These are phyloP conservation scores for Podila clonocystis DNA, from an alignment of 192 early-diverging fungal genomes.

Conservation along the genomic window DNA sequence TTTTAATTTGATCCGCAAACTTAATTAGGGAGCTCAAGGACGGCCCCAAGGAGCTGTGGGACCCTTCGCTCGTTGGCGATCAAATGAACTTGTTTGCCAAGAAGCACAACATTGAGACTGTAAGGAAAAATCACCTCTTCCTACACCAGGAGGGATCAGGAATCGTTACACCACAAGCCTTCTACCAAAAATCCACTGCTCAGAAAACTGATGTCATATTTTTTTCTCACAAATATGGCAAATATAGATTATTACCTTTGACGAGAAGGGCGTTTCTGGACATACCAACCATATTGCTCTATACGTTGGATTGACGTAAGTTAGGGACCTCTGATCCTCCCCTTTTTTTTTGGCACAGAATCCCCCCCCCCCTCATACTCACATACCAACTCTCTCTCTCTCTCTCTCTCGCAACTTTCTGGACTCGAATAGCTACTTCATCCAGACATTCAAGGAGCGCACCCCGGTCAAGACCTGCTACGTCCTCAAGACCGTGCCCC, in stretches of 20 bases:
- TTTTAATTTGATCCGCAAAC: slow-evolving; percentile 2
- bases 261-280: slow-evolving; percentile 86
- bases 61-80: slow-evolving; percentile 63
- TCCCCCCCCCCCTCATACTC: not conserved
- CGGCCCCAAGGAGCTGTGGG: slow-evolving; percentile 72
- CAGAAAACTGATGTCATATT: no score
- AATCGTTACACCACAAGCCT: not conserved
- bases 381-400: not conserved
- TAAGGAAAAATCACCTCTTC: slow-evolving; percentile 26
- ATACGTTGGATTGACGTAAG: slow-evolving; percentile 75
- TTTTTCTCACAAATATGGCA: not conserved
- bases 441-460: slow-evolving; percentile 46
- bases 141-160: not conserved
- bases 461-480: slow-evolving; percentile 61
- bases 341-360: not conserved
- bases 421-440: slow-evolving; percentile 19
- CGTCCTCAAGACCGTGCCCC: slow-evolving; percentile 58
- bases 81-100: slow-evolving; percentile 67
- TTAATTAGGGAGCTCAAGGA: slow-evolving; percentile 70
- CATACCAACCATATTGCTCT: slow-evolving; percentile 90
- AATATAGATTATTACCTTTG: slow-evolving; percentile 87
- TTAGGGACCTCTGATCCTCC: not conserved
- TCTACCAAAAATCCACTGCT: no score
- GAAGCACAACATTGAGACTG: slow-evolving; percentile 71
- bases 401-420: not conserved